These are phyloP conservation scores for Conticribra weissflogii DNA, from an alignment of 108 stramenopile genomes.

Conservation along the genomic window DNA sequence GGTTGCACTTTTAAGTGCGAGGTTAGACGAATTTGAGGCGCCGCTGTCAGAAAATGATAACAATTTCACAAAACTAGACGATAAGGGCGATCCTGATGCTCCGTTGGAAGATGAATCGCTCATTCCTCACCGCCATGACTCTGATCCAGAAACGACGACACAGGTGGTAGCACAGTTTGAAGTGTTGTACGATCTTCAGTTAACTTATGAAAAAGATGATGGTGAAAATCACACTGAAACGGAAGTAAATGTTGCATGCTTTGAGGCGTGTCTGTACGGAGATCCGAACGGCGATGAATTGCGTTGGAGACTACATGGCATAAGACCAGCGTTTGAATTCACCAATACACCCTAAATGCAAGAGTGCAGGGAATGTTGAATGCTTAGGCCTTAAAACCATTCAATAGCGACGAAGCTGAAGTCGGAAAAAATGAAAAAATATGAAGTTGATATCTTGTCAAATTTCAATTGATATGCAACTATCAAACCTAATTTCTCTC, in stretches of 20 bases:
- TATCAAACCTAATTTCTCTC: too few relatives aligned
- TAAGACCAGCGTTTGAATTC: constrained; percentile 21
- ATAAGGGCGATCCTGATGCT: constrained; percentile 31
- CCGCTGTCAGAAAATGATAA: background rate
- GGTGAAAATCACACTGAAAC: constrained; percentile 6
- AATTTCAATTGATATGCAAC: too few relatives aligned
- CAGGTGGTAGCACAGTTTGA: constrained; percentile 49
- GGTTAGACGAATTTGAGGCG: constrained; percentile 33
- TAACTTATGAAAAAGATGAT: background rate
- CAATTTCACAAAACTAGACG: background rate
- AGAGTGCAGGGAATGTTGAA: too few relatives aligned
- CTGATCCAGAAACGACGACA: constrained; percentile 11
- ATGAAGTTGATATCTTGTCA: too few relatives aligned
- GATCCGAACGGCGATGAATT: constrained; percentile 43
- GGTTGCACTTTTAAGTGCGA: constrained; percentile 47
- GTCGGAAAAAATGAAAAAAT: too few relatives aligned
- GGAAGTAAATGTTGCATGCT: constrained; percentile 36
- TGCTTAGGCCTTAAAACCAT: too few relatives aligned
- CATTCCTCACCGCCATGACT: constrained; percentile 1
- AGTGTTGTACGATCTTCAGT: constrained; percentile 50
- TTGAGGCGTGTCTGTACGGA: constrained; percentile 44
- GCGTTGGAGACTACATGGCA: constrained; percentile 30
- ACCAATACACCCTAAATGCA: too few relatives aligned
- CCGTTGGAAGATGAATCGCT: constrained; percentile 51
- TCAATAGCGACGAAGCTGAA: too few relatives aligned